Evolutionary conservation across 129 eudicot genomes (phyloP), one percentile per base, ranked within the genome.

Genomic region (Flaveria linearis): DNA sequence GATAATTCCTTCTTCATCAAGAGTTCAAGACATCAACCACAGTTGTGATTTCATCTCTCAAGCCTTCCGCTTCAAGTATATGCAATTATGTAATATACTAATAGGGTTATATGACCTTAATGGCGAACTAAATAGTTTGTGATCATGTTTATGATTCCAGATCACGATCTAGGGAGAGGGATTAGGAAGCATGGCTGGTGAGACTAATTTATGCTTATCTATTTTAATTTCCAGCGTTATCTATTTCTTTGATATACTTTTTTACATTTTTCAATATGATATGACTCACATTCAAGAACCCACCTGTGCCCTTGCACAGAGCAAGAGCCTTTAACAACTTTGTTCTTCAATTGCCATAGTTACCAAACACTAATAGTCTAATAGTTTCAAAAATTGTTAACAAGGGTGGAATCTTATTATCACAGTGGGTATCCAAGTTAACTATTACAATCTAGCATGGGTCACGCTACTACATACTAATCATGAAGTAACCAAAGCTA

Each of bases 401-500:
- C 71, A 47, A 68, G 65, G 49, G 25, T 15, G 58, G 49, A 65
- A 57, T 14, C 41, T 58, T 61, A 70, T 0, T 20, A 46, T 50
- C 47, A 62, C 18, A 28, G 71, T 60, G 23, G 36, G 23, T 52
- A 41, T 39, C 33, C 25, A 15, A 43, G 56, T 16, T 57, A n/a
- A 36, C 22, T 49, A 62, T 50, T 39, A 23, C 78, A n/a, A 70
- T 45, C 82, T 47, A 78, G 4, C 49, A 25, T 25, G 33, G 14
- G 45, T 52, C 17, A 22, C 16, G 23, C 43, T 18, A 58, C 39
- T 55, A 57, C 9, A 16, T 9, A 67, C 7, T 51, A 20, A 67
- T 68, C 71, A 53, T 16, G 56, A 74, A 67, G 43, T 22, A 39
- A 39, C n/a, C 49, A 45, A 80, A 61, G 25, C 49, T 17, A 64